Conservation (phyloP, 345 rosid species). For the Clarkia xantiana region DNA sequence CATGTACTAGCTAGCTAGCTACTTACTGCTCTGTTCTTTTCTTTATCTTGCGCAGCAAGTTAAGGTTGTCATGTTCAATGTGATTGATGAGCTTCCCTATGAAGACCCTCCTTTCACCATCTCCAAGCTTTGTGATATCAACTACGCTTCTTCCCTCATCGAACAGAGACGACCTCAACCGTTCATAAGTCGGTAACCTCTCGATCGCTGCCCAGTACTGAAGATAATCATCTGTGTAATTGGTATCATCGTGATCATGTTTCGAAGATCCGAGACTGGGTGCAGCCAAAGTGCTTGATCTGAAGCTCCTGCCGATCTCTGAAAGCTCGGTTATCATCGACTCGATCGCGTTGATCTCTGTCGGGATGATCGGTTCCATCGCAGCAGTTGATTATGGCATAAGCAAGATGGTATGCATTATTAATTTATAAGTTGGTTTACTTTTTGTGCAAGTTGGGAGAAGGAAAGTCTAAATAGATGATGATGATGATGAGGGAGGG, state of each 20-base stretch:
- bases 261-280: conserved; percentile 18
- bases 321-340: conserved; percentile 43
- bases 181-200: conserved; percentile 52
- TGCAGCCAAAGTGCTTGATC: conserved; percentile 34
- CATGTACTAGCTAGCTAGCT: too few species aligned
- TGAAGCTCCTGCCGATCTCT: conserved; percentile 51
- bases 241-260: conserved; percentile 15
- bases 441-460: too few species aligned
- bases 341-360: conserved; percentile 41
- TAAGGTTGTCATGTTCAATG: conserved; percentile 52
- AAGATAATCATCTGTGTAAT: conserved; percentile 18
- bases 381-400: not conserved
- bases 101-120: conserved; percentile 35
- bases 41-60: conserved; percentile 32
- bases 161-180: conserved; percentile 41
- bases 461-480: too few species aligned
- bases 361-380: conserved; percentile 11
- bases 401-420: not conserved
- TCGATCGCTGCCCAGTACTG: conserved; percentile 53
- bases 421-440: not conserved
- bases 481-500: not conserved
- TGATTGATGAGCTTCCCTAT: conserved; percentile 52
- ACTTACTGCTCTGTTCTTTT: conserved; percentile 41
- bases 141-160: conserved; percentile 21
- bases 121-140: conserved; percentile 47